Percentiles rank a stretch among this genome's conserved stretches.
Conservation (phyloP, 2,329 filamentous ascomycete genomes). For the Neofusicoccum umdonicola region DNA sequence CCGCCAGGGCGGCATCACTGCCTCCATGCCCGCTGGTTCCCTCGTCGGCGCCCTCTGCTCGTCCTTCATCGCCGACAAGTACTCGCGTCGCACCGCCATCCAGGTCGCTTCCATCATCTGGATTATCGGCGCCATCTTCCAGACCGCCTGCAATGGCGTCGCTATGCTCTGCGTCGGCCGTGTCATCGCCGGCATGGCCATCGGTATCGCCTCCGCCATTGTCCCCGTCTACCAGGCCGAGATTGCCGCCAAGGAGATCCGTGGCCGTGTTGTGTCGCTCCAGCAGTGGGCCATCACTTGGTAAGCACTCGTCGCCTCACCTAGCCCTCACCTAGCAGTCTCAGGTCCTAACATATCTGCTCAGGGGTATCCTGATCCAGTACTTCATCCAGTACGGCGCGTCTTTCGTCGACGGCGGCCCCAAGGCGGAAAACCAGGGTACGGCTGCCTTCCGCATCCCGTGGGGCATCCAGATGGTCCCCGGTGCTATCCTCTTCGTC, state of each 20-base stretch:
- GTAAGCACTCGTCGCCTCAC: conserved; percentile 22
- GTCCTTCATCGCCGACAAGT: conserved; percentile 36
- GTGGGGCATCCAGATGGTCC: conserved; percentile 57
- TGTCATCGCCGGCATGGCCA: conserved; percentile 78
- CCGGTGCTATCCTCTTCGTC: conserved; percentile 39
- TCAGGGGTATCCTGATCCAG: conserved; percentile 60
- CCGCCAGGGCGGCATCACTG: conserved; percentile 32
- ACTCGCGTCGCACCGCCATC: conserved; percentile 36
- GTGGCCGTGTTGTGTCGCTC: conserved; percentile 60
- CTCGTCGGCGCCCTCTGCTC: conserved; percentile 37
- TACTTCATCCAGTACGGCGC: conserved; percentile 62
- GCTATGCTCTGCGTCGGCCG: conserved; percentile 57
- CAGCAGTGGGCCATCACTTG: conserved; percentile 72
- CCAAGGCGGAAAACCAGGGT: conserved; percentile 38
- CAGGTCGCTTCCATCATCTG: conserved; percentile 35
- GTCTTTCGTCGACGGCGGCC: conserved; percentile 45
- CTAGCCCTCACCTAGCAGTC: rapidly evolving
- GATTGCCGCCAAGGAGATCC: conserved; percentile 54
- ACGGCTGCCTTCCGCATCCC: conserved; percentile 59
- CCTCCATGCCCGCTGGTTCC: conserved; percentile 38
- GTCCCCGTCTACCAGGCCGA: conserved; percentile 93
- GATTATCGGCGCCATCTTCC: conserved; percentile 32
- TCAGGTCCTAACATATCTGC: background rate
- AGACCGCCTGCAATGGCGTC: conserved; percentile 22
- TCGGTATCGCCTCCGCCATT: conserved; percentile 86